Conservation (phyloP, 2,329 filamentous ascomycete genomes). For the Emydomyces testavorans region DNA sequence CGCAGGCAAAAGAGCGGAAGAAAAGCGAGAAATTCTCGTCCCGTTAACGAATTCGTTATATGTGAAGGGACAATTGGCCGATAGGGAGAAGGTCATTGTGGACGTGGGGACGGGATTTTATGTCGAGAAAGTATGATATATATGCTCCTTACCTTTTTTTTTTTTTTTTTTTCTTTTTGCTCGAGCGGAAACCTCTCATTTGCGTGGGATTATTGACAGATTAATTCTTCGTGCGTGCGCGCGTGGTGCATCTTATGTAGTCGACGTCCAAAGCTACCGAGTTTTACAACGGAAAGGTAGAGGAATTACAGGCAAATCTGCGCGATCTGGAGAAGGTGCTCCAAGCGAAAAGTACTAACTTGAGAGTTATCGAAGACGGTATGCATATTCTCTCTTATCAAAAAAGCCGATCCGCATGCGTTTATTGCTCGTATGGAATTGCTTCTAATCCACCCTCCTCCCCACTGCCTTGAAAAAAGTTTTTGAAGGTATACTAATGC, state of each 20-base stretch:
- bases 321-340: constrained; percentile 58
- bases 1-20: constrained; percentile 25
- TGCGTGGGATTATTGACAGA: too few relatives aligned
- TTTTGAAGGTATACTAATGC: constrained; percentile 14
- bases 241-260: constrained; percentile 20
- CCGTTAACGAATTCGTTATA: constrained; percentile 91
- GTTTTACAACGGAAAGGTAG: constrained; percentile 59
- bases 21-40: constrained; percentile 56
- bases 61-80: constrained; percentile 68
- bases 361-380: constrained; percentile 83
- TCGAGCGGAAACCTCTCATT: too few relatives aligned
- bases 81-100: constrained; percentile 67
- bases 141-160: neutral
- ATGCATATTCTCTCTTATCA: constrained; percentile 22
- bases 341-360: constrained; percentile 67
- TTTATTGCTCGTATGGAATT: neutral
- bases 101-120: constrained; percentile 92
- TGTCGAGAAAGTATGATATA: constrained; percentile 65
- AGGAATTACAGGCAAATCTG: constrained; percentile 53
- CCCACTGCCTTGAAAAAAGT: neutral
- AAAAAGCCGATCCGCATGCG: neutral
- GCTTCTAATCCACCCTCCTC: neutral
- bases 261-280: constrained; percentile 49
- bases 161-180: too few relatives aligned
- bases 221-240: too few relatives aligned